Base-by-base conservation (phyloP, 805 yeast species). In the Yamadazyma akitaensis region DNA sequence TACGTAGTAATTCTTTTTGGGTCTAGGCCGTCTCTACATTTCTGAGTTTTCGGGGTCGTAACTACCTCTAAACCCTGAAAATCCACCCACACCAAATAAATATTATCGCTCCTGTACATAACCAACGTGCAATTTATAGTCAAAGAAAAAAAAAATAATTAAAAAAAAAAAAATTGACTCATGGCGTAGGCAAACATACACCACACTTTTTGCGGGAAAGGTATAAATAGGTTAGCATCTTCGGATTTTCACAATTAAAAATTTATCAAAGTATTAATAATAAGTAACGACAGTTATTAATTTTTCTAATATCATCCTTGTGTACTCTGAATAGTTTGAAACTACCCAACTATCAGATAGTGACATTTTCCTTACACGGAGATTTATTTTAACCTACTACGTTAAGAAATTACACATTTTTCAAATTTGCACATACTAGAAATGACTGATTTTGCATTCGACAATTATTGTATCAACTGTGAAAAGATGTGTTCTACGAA, bases 361-460 rank as follows among this genome's bases (percentile, higher is more conserved):
- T 28, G 32, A 28, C 32, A 13, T 28, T 28, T 28, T 11, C 12
- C 32, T 12, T 13, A 28, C 21, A 16, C n/a, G 26, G 17, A 37
- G 31, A 16, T 37, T 24, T 26, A 2, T n/a, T 38, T 37, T 18
- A 11, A 8, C 13, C 2, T 6, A 25, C 41, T 24, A n/a, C n/a
- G n/a, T n/a, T 33, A n/a, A 5, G 12, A 33, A 9, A 17, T 4
- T n/a, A n/a, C n/a, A 33, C 19, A 33, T n/a, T 11, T 33, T 25
- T 30, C 38, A 31, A 13, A 43, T 24, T 13, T 25, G 32, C 32
- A 28, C n/a, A 28, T 11, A 28, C 32, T 28, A 12, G n/a, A 18
- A 39, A 73, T 75, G 77, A 65, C 78, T 36, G 66, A 63, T 46
- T 51, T 51, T 32, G 65, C 65, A 59, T 67, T 67, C 51, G 65